Evolutionary conservation across 257 asterid species (phyloP), one percentile per base, ranked within the genome.

Genomic region (Capsicum baccatum): DNA sequence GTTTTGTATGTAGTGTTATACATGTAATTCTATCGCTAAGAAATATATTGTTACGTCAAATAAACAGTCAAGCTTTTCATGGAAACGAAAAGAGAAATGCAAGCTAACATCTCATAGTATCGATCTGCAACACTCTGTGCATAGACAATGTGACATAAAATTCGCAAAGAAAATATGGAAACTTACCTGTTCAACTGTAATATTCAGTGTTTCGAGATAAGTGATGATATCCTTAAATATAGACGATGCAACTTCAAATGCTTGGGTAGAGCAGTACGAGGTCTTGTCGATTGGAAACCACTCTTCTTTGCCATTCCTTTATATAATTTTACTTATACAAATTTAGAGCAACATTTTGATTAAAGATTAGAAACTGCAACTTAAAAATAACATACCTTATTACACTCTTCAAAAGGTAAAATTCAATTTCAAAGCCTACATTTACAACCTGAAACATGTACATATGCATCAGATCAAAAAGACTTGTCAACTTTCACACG

Each of bases 351-450:
- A 93, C 92, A 90, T 89, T 87, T 90, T 26, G 33, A 26, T 26
- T 68, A 48, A 69, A 54, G 68, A 89, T 79, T 39, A 59, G 59
- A 81, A 62, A 81, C 71, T 81, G 44, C 8, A 64, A 62, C 44
- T 26, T 13, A 12, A 62, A 44, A 44, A 13, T 60, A 67, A 64
- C 92, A 66, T 91, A 96, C 98, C 89, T 92, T 71, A 88, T 81
- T 70, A 86, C 88, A 76, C 89, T 89, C 85, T 89, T 91, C 74
- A 96, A 88, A 71, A 96, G 90, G 87, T 87, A 92, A 89, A 96
- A 96, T 87, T 96, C 98, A 37, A 85, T 93, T 90, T 96, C 99
- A 80, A 94, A 96, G 71, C 98, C 99, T 79, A 95, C 97, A 87
- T 93, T 93, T 94, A 93, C 86, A 57, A 85, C 93, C 99, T 96